phyloP scores from a whole-genome alignment of 1,284 basidiomycete species.

The Schizophyllum amplum region DNA sequence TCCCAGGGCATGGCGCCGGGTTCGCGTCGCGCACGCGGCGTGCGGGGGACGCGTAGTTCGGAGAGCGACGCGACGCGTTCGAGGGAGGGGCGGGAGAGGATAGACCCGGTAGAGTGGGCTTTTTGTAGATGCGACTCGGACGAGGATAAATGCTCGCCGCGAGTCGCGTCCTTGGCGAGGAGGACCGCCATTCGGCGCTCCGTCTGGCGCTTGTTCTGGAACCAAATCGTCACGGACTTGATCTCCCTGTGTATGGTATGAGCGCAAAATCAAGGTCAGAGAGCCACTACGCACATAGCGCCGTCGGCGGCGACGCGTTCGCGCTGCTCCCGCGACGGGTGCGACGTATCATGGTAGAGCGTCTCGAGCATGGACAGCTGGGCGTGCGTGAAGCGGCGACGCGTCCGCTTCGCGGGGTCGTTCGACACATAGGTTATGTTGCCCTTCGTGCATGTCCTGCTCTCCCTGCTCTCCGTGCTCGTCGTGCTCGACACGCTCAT shows the following conservation, averaged over 20 bases:
- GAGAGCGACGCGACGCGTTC: constrained; percentile 54
- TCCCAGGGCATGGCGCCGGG: constrained; percentile 46
- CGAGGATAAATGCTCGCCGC: constrained; percentile 19
- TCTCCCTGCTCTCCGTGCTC: constrained; percentile 6
- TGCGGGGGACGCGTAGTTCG: constrained; percentile 38
- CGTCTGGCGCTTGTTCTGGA: constrained; percentile 74
- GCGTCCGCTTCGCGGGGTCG: constrained; percentile 35
- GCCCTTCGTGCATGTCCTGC: not conserved
- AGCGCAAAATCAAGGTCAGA: constrained; percentile 7
- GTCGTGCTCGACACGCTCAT: constrained; percentile 9
- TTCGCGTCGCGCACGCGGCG: constrained; percentile 34
- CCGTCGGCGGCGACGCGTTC: constrained; percentile 52
- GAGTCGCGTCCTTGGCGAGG: constrained; percentile 19
- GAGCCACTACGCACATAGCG: constrained; percentile 45
- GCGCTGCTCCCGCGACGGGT: constrained; percentile 64
- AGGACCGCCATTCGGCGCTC: constrained; percentile 47
- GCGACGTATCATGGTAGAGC: constrained; percentile 59
- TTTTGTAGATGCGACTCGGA: constrained; percentile 17
- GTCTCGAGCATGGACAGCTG: constrained; percentile 69
- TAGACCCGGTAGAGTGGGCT: constrained; percentile 11
- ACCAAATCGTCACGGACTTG: constrained; percentile 75
- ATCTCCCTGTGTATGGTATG: constrained; percentile 45
- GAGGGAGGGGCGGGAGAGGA: constrained; percentile 30
- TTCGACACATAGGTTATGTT: constrained; percentile 9
- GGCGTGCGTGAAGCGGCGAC: constrained; percentile 58